Evolutionary conservation across 2,329 filamentous ascomycete genomes (phyloP).

Genomic region (Diaporthe citrichinensis): DNA sequence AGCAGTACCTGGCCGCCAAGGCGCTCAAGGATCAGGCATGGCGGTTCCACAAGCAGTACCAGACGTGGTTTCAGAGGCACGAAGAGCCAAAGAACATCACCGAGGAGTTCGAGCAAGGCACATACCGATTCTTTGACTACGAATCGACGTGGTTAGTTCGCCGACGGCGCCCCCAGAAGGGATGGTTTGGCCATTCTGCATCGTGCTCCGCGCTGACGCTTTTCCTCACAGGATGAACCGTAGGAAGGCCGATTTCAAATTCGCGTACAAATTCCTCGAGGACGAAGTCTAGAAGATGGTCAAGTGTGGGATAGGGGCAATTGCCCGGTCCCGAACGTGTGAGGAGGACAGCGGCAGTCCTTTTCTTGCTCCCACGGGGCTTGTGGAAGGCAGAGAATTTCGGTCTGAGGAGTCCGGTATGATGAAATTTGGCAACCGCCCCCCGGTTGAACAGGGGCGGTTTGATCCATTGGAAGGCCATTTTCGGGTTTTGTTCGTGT

Average conservation of each 20-base stretch:
- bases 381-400: conserved; percentile 5
- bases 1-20: conserved; percentile 95
- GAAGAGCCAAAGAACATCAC: conserved; percentile 99
- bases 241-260: conserved; percentile 97
- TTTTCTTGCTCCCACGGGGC: not conserved
- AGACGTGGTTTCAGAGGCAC: conserved; percentile 98
- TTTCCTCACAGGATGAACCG: conserved; percentile 89
- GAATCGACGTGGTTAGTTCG: conserved; percentile 92
- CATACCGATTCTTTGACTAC: conserved; percentile 99
- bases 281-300: conserved; percentile 78
- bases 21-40: conserved; percentile 98
- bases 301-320: not conserved
- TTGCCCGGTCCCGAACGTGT: not conserved
- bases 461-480: not conserved
- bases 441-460: not conserved
- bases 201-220: conserved; percentile 8
- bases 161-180: not conserved
- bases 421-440: not conserved
- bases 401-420: not conserved
- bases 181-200: not conserved
- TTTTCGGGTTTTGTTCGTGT: conserved; percentile 7
- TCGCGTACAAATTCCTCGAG: conserved; percentile 97
- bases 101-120: conserved; percentile 98
- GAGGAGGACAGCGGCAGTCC: not conserved
- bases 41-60: conserved; percentile 99